Evolutionary conservation across 1,139 yeast genomes (phyloP).

Genomic region (Waltiozyma sp.): DNA sequence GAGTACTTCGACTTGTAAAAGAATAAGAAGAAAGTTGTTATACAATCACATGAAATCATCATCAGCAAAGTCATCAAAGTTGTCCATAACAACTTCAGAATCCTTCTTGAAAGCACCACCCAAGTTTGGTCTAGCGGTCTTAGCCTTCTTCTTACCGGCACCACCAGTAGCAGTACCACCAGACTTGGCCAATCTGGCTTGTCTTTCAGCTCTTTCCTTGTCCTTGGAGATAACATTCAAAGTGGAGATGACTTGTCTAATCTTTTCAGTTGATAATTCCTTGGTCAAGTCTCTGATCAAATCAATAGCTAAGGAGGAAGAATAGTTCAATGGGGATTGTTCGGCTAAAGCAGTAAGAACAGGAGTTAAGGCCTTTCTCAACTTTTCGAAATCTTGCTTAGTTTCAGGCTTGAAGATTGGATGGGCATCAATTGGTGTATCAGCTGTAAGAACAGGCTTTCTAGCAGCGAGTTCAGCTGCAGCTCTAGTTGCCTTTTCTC

Average conservation of each 20-base stretch:
- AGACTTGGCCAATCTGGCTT: constrained; percentile 63
- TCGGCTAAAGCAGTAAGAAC: constrained; percentile 55
- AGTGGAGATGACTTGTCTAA: constrained; percentile 79
- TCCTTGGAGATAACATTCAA: constrained; percentile 73
- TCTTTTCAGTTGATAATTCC: constrained; percentile 73
- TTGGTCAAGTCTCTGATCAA: constrained; percentile 73
- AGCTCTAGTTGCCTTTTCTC: constrained; percentile 47
- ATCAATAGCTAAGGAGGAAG: constrained; percentile 72
- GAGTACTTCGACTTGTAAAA: neutral
- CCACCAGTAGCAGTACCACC: constrained; percentile 89
- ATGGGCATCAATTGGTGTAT: constrained; percentile 60
- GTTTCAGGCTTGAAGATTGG: constrained; percentile 74
- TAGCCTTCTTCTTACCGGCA: constrained; percentile 91
- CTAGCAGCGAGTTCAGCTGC: constrained; percentile 28
- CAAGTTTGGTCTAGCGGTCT: constrained; percentile 64
- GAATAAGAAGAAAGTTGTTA: neutral
- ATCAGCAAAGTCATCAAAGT: constrained; percentile 44
- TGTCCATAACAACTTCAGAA: constrained; percentile 52
- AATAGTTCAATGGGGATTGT: constrained; percentile 54
- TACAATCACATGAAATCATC: constrained; percentile 82
- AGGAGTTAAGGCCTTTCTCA: constrained; percentile 69
- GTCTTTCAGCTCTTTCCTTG: constrained; percentile 85
- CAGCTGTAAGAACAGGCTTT: constrained; percentile 35
- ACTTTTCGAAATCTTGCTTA: constrained; percentile 72
- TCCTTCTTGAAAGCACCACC: constrained; percentile 74